A percentile compares a stretch with the other conserved stretches of the same genome.
Conservation (phyloP, 257 asterid species). For the Solanum ossicruentum region DNA sequence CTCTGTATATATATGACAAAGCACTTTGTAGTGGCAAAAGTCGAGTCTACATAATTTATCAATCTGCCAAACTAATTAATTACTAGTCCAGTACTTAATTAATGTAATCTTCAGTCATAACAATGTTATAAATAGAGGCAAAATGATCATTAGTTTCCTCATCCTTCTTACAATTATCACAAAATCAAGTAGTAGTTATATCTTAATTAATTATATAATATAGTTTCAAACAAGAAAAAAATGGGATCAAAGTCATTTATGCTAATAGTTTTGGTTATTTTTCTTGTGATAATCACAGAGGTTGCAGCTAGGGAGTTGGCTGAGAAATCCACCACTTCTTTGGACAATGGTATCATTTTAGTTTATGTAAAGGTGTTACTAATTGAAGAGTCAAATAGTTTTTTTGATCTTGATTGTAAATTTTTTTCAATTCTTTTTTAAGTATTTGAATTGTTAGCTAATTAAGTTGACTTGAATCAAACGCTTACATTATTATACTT, state of each 20-base stretch:
- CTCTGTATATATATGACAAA: not conserved
- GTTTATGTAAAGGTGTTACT: not conserved
- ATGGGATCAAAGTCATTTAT: constrained; percentile 4
- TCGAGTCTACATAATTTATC: not conserved
- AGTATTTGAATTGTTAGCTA: not conserved
- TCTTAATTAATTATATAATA: not conserved
- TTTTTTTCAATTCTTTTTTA: not conserved
- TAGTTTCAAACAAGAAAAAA: not conserved
- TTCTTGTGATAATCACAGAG: not conserved
- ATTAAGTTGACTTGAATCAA: not conserved
- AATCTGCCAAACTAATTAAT: not conserved
- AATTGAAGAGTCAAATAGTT: not conserved
- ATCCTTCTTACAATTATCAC: not conserved
- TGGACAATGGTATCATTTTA: not conserved
- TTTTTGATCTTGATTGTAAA: not conserved
- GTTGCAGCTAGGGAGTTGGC: constrained; percentile 9
- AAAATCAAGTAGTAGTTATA: not conserved
- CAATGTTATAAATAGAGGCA: not conserved
- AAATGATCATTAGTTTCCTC: not conserved
- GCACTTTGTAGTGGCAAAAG: not conserved
- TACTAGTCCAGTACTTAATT: not conserved
- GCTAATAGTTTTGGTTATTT: not conserved
- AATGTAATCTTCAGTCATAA: not conserved
- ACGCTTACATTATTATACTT: not conserved
- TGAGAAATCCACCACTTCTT: not conserved